phyloP scores from a whole-genome alignment of 306 rosid species.

The Cajanus cajan region DNA sequence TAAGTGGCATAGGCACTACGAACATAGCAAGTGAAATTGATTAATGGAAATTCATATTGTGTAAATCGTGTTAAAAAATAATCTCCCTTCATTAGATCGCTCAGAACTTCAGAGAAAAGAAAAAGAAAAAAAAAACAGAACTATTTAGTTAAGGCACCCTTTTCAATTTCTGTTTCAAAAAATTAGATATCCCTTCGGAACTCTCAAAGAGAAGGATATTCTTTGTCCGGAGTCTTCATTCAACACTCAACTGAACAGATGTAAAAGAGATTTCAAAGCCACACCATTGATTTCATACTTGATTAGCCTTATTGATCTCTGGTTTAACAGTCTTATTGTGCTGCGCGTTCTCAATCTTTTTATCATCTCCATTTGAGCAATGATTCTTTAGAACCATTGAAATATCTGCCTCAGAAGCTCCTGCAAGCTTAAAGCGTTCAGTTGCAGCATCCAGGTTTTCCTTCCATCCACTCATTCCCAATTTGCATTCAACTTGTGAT shows the following conservation, averaged over 20 bases:
- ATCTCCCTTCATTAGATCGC: slow-evolving; percentile 42
- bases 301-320: slow-evolving; percentile 35
- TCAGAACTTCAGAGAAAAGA: slow-evolving; percentile 32
- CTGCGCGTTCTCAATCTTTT: slow-evolving; percentile 38
- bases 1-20: slow-evolving; percentile 6
- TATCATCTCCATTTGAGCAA: slow-evolving; percentile 66
- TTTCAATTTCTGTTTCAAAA: slow-evolving; percentile 33
- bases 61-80: slow-evolving; percentile 40
- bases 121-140: slow-evolving; percentile 29
- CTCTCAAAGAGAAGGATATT: slow-evolving; percentile 26
- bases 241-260: slow-evolving; percentile 20
- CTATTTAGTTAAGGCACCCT: slow-evolving; percentile 38
- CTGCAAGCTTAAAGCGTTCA: slow-evolving; percentile 90
- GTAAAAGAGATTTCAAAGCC: slow-evolving; percentile 19
- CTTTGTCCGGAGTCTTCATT: slow-evolving; percentile 36
- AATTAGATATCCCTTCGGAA: slow-evolving; percentile 35
- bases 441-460: slow-evolving; percentile 75
- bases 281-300: slow-evolving; percentile 32
- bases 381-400: slow-evolving; percentile 84
- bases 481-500: slow-evolving; percentile 91
- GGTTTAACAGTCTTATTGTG: slow-evolving; percentile 36
- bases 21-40: slow-evolving; percentile 32
- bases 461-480: slow-evolving; percentile 79
- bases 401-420: slow-evolving; percentile 88
- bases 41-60: slow-evolving; percentile 5